A percentile compares a stretch with the other conserved stretches of the same genome.
Conservation (phyloP, 495 filamentous ascomycete species). For the Hyphodiscus hymeniophilus region DNA sequence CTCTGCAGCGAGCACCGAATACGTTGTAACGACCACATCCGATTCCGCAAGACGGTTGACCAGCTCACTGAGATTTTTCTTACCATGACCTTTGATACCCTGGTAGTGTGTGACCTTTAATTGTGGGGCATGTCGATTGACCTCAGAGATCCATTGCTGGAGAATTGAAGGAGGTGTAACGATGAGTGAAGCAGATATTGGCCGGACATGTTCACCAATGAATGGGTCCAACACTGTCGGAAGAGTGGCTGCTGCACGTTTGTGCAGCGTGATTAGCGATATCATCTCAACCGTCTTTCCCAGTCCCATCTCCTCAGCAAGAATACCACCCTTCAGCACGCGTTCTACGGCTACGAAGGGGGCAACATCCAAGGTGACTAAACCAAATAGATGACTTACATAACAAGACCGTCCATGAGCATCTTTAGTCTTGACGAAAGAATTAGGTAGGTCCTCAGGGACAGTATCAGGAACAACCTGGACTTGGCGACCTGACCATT, state of each 20-base stretch:
- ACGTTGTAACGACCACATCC: constrained; percentile 85
- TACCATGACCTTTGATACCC: constrained; percentile 21
- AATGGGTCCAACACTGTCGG: constrained; percentile 22
- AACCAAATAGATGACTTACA: constrained; percentile 57
- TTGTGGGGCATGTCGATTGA: constrained; percentile 45
- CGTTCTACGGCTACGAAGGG: constrained; percentile 34
- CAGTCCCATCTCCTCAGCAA: constrained; percentile 95
- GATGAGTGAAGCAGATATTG: constrained; percentile 68
- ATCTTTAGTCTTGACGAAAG: constrained; percentile 30
- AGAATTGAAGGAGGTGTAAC: constrained; percentile 76
- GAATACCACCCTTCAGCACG: constrained; percentile 52
- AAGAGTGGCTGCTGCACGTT: constrained; percentile 18
- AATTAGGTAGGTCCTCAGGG: constrained; percentile 4
- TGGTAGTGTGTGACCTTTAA: constrained; percentile 32
- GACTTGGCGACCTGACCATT: constrained; percentile 27
- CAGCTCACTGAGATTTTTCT: constrained; percentile 32
- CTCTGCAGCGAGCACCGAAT: constrained; percentile 67
- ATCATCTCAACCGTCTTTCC: constrained; percentile 93
- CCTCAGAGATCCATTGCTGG: constrained; percentile 81
- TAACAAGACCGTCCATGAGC: constrained; percentile 40
- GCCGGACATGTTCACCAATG: constrained; percentile 28
- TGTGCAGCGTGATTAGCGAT: constrained; percentile 61
- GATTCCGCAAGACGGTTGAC: constrained; percentile 44
- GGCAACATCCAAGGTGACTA: constrained; percentile 44
- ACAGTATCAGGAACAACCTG: constrained; percentile 1